phyloP scores from a whole-genome alignment of 2,329 filamentous ascomycete species.

The Penicillium freii region DNA sequence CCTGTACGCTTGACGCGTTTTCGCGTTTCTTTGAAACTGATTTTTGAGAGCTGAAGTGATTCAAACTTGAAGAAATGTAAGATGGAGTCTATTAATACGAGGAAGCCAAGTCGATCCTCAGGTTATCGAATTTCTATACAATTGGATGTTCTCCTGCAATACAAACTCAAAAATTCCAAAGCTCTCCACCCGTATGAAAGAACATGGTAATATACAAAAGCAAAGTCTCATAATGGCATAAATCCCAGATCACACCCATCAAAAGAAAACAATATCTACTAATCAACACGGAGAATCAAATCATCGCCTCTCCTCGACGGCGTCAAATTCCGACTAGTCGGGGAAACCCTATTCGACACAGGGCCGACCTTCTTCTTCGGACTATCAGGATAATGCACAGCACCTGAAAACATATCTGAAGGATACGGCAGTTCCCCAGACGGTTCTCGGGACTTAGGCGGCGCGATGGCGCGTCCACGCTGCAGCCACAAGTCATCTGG shows the following conservation, averaged over 20 bases:
- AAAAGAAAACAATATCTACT: constrained; percentile 3
- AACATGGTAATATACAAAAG: not conserved
- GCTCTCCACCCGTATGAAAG: constrained; percentile 1
- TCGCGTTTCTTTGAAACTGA: not conserved
- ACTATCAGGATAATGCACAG: constrained; percentile 20
- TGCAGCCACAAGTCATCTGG: constrained; percentile 34
- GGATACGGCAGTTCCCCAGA: constrained; percentile 19
- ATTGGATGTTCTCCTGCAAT: not conserved
- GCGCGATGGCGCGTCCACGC: constrained; percentile 7
- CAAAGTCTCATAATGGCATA: not conserved
- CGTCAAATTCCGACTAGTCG: constrained; percentile 31
- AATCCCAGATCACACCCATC: not conserved
- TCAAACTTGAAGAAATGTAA: not conserved
- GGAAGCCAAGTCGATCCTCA: not conserved
- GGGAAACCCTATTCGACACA: constrained; percentile 13
- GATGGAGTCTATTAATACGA: not conserved
- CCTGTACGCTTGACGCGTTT: not conserved
- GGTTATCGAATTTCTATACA: not conserved
- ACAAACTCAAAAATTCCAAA: not conserved
- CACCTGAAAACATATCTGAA: constrained; percentile 15
- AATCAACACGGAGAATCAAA: constrained; percentile 35
- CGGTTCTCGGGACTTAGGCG: not conserved
- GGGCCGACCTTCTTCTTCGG: constrained; percentile 21
- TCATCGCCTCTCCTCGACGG: constrained; percentile 33
- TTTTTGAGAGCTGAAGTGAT: not conserved